These are phyloP conservation scores for Kodamaea nitidulidarum DNA, from an alignment of 805 yeast species.

Conservation along the genomic window DNA sequence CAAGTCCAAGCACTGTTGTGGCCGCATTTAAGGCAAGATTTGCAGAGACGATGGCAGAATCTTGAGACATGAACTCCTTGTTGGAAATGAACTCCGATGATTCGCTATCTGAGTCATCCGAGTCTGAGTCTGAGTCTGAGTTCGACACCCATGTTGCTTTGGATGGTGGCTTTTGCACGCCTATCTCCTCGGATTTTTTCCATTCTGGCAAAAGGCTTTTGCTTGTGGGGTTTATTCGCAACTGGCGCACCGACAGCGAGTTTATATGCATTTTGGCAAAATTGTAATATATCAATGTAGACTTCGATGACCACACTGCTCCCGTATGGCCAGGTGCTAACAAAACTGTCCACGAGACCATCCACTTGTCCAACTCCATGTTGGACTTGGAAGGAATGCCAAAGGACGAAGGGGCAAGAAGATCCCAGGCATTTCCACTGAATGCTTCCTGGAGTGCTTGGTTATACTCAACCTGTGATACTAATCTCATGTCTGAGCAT, in stretches of 20 bases:
- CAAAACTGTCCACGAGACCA: conserved; percentile 75
- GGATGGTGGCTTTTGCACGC: background rate
- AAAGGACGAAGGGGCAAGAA: conserved; percentile 54
- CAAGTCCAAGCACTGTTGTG: conserved; percentile 54
- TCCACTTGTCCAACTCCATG: conserved; percentile 69
- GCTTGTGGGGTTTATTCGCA: conserved; percentile 30
- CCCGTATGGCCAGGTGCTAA: conserved; percentile 56
- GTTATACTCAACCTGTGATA: conserved; percentile 65
- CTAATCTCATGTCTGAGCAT: conserved; percentile 50
- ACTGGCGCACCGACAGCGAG: conserved; percentile 44
- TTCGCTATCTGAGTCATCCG: conserved; percentile 16
- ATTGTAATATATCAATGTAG: conserved; percentile 65
- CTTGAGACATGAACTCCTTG: conserved; percentile 29
- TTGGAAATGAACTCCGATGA: conserved; percentile 29
- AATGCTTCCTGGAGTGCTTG: conserved; percentile 59
- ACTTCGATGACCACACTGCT: conserved; percentile 62
- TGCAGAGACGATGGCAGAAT: conserved; percentile 32
- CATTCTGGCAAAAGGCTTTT: conserved; percentile 32
- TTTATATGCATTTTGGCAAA: conserved; percentile 75
- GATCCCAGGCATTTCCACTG: conserved; percentile 56
- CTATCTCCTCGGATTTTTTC: conserved; percentile 14
- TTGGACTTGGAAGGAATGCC: conserved; percentile 69
- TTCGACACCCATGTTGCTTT: no score
- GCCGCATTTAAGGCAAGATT: conserved; percentile 63
- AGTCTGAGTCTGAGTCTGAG: conserved; percentile 7